Conservation (phyloP, 2,329 filamentous ascomycete species). For the Fusarium annulatum region DNA sequence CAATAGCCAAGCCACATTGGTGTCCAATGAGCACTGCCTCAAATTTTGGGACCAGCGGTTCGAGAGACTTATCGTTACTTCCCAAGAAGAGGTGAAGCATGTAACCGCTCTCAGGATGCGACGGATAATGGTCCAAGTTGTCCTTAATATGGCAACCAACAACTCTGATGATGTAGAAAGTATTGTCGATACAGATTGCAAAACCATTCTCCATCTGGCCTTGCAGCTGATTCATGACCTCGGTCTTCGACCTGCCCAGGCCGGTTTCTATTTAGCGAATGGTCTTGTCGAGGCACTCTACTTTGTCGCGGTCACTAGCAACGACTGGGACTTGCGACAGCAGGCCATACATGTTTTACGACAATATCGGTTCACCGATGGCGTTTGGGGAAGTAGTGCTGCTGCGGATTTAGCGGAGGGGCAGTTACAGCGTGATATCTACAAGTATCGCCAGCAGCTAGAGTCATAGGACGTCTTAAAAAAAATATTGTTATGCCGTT, state of each 20-base stretch:
- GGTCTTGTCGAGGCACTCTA: background rate
- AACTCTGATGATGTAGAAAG: fast-evolving
- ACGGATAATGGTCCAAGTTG: background rate
- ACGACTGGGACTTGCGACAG: background rate
- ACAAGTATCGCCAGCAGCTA: background rate
- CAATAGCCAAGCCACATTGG: too few species aligned
- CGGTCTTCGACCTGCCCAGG: background rate
- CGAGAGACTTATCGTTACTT: fast-evolving
- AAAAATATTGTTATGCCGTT: too few species aligned
- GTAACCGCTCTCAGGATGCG: background rate
- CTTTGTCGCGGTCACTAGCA: background rate
- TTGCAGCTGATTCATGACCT: background rate
- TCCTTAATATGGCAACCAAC: fast-evolving
- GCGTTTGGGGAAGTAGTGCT: background rate
- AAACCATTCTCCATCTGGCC: background rate
- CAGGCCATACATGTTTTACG: fast-evolving
- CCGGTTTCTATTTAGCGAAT: fast-evolving
- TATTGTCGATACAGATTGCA: background rate
- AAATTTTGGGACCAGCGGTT: background rate
- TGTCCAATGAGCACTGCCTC: too few species aligned
- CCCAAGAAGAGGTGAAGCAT: background rate
- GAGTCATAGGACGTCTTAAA: too few species aligned
- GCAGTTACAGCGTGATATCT: background rate
- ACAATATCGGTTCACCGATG: background rate
- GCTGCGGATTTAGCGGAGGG: background rate